phyloP scores from a whole-genome alignment of 2,329 filamentous ascomycete genomes.

The Teratosphaeria viscida region DNA sequence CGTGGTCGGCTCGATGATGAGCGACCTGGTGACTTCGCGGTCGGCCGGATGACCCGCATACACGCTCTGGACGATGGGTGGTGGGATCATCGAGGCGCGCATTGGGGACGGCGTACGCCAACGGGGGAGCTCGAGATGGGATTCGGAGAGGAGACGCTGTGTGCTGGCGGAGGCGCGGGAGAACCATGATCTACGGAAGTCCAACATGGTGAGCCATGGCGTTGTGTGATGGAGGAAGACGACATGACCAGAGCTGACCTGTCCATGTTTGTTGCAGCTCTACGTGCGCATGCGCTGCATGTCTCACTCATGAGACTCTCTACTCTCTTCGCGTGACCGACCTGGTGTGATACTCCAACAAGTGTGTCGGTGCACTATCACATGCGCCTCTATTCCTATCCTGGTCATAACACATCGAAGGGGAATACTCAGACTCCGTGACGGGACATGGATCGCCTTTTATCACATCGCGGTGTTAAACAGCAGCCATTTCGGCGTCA shows the following conservation, averaged over 20 bases:
- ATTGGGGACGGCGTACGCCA: constrained; percentile 25
- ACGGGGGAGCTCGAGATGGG: constrained; percentile 20
- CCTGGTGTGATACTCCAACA: not conserved
- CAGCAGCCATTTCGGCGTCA: not conserved
- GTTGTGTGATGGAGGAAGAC: not conserved
- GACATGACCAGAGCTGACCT: not conserved
- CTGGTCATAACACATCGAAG: too few species aligned
- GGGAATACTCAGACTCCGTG: too few species aligned
- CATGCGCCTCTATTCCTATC: not conserved
- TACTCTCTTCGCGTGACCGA: not conserved
- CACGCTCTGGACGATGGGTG: constrained; percentile 25
- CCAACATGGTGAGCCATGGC: constrained; percentile 7
- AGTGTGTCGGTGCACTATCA: not conserved
- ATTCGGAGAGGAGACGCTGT: constrained; percentile 10
- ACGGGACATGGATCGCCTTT: not conserved
- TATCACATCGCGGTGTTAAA: not conserved
- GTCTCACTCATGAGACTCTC: not conserved
- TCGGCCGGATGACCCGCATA: constrained; percentile 8
- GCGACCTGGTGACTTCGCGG: constrained; percentile 21
- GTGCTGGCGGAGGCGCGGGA: constrained; percentile 15
- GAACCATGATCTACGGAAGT: constrained; percentile 19
- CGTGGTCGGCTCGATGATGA: constrained; percentile 36
- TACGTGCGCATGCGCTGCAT: not conserved
- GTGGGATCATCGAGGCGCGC: constrained; percentile 25
- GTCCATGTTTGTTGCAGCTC: not conserved